Conservation (phyloP, 169 alveolate genomes). For the Plasmodium relictum region DNA sequence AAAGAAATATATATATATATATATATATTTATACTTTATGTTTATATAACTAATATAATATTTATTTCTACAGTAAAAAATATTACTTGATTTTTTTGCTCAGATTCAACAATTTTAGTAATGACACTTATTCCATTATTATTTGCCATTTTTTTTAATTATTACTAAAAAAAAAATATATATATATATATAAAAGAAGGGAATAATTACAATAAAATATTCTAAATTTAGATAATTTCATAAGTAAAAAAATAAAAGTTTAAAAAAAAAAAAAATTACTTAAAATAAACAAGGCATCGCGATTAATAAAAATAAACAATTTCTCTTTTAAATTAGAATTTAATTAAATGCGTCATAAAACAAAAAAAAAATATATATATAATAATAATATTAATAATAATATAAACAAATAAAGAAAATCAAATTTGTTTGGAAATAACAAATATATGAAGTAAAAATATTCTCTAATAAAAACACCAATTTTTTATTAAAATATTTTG, state of each 20-base stretch:
- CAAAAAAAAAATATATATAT: background rate
- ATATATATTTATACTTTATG: background rate
- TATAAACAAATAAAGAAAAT: background rate
- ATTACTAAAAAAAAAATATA: conserved; percentile 44
- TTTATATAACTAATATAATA: no score
- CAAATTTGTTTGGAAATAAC: no score
- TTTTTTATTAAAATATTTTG: no score
- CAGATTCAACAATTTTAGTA: conserved; percentile 75
- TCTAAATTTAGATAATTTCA: conserved; percentile 25
- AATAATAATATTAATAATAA: background rate
- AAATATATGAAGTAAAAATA: no score
- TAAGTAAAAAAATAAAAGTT: conserved; percentile 15
- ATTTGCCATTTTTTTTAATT: conserved; percentile 41
- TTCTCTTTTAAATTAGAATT: no score
- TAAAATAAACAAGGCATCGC: no score
- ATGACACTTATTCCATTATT: conserved; percentile 76
- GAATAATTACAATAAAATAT: conserved; percentile 18
- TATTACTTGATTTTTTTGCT: conserved; percentile 69
- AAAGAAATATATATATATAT: background rate
- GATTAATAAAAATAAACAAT: no score
- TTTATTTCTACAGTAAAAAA: no score
- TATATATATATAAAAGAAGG: conserved; percentile 41
- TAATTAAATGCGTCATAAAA: no score
- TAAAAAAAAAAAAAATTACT: conserved; percentile 17
- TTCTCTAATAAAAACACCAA: no score